phyloP scores from a whole-genome alignment of 495 filamentous ascomycete species.

The Acidiella bohemica region DNA sequence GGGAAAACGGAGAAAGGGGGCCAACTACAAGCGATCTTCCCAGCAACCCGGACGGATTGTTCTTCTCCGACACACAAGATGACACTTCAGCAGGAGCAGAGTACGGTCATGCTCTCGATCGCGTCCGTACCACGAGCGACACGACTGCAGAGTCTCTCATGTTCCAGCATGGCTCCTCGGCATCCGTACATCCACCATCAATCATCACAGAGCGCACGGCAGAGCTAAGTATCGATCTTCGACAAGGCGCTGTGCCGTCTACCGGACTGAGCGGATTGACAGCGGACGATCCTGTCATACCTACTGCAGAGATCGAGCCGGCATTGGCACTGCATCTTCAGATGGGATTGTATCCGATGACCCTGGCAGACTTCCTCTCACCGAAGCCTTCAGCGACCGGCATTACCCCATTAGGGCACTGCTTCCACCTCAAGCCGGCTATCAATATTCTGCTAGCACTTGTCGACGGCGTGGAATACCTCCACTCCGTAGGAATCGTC shows the following conservation, averaged over 20 bases:
- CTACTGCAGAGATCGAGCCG: no score
- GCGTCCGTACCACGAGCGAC: no score
- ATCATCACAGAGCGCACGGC: no score
- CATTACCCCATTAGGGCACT: constrained; percentile 23
- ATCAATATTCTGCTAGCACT: constrained; percentile 27
- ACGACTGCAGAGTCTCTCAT: no score
- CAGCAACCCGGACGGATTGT: no score
- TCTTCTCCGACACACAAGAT: no score
- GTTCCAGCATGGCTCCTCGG: no score
- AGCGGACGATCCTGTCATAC: background rate
- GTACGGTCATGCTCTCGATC: no score
- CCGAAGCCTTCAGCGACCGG: background rate
- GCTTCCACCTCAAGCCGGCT: constrained; percentile 29
- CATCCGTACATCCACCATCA: no score
- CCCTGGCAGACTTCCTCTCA: constrained; percentile 28
- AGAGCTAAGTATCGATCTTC: no score
- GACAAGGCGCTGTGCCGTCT: no score
- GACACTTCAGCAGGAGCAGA: no score
- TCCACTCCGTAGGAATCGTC: constrained; percentile 27
- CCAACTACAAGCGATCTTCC: background rate
- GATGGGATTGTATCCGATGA: constrained; percentile 34
- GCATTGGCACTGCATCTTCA: constrained; percentile 26
- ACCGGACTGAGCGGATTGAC: background rate
- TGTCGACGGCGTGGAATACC: constrained; percentile 28
- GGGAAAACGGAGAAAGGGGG: constrained; percentile 2